Evolutionary conservation across 371 early-diverging fungal species (phyloP).

Genomic region (Apophysomyces ossiformis): DNA sequence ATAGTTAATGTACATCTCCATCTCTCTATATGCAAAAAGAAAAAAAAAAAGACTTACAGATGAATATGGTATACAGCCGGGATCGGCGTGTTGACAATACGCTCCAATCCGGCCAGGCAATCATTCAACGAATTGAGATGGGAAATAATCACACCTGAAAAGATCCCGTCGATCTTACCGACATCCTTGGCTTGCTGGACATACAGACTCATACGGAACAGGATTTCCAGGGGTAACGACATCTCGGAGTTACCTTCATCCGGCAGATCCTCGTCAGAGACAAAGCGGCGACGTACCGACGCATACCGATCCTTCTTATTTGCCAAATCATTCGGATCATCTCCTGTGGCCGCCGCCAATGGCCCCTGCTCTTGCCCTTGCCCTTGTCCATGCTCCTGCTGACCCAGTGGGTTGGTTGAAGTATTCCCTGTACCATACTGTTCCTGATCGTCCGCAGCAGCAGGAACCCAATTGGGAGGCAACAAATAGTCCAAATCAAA

Average conservation of each 20-base stretch:
- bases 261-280: conserved; percentile 47
- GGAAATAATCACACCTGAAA: conserved; percentile 53
- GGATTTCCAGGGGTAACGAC: conserved; percentile 65
- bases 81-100: conserved; percentile 81
- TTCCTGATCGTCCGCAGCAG: conserved; percentile 38
- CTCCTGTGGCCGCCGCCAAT: conserved; percentile 14
- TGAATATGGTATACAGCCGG: conserved; percentile 82
- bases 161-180: conserved; percentile 54
- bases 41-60: conserved; percentile 40
- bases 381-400: too few species aligned
- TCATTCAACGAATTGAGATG: conserved; percentile 65
- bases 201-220: conserved; percentile 60
- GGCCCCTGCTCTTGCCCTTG: conserved; percentile 6
- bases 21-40: too few species aligned
- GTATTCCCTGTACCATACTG: conserved; percentile 13
- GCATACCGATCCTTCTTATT: conserved; percentile 15
- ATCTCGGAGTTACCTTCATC: conserved; percentile 47
- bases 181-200: conserved; percentile 51
- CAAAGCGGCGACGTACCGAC: conserved; percentile 21
- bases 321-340: conserved; percentile 20
- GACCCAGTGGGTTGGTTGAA: not conserved
- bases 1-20: not conserved
- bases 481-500: conserved; percentile 58
- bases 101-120: conserved; percentile 69
- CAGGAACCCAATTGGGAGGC: conserved; percentile 54